Conservation (phyloP, 2,329 filamentous ascomycete genomes). For the Pseudocercospora cruenta region DNA sequence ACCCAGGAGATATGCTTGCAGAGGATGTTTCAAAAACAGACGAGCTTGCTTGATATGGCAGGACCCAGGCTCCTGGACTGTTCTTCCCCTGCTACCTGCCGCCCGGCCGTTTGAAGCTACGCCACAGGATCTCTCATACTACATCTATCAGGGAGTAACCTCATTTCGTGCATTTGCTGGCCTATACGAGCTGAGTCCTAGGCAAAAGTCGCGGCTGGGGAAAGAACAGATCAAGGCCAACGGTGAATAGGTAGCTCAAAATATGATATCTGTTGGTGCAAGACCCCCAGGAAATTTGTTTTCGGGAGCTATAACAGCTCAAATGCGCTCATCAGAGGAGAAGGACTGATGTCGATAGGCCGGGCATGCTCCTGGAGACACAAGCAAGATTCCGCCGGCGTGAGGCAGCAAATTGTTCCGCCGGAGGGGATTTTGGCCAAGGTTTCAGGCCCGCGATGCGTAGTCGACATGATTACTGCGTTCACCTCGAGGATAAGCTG, state of each 20-base stretch:
- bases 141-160: background rate
- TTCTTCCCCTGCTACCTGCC: slow-evolving; percentile 21
- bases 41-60: slow-evolving; percentile 22
- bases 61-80: slow-evolving; percentile 14
- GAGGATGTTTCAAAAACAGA: slow-evolving; percentile 18
- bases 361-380: background rate
- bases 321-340: background rate
- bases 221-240: background rate
- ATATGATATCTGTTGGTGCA: background rate
- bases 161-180: too few species aligned
- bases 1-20: slow-evolving; percentile 19
- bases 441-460: too few species aligned
- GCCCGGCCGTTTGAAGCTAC: background rate
- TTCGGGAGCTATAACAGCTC: background rate
- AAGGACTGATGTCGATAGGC: background rate
- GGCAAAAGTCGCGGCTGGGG: background rate
- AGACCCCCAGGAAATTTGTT: background rate
- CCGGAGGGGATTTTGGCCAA: too few species aligned
- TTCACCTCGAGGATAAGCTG: too few species aligned
- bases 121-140: slow-evolving; percentile 7
- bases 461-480: too few species aligned
- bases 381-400: background rate
- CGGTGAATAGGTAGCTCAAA: background rate
- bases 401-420: too few species aligned
- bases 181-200: background rate